Base-by-base conservation (phyloP, 129 eudicot genomes). In the Sambucus nigra region DNA sequence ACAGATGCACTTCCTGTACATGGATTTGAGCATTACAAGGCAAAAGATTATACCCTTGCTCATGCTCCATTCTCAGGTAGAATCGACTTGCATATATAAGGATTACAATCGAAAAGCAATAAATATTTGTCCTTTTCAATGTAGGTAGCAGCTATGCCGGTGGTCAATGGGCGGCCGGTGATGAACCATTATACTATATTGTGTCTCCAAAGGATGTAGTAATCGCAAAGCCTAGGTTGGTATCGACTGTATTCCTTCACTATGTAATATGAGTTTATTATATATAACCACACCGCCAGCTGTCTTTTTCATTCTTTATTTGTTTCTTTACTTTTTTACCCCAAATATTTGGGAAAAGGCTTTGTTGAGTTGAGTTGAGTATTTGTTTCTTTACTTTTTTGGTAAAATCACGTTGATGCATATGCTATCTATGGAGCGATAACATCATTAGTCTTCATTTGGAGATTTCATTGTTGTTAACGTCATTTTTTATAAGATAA, bases 111-210 rank as follows among this genome's bases (percentile, higher is more conserved):
- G 29, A 59, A 28, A 38, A 54, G 7, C 45, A 56, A 35, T 45
- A 23, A 57, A 46, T 57, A 55, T 61, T 53, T 53, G 60, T 60
- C 65, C 68, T 33, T 68, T 65, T 61, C 59, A 53, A 51, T 73
- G 68, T 67, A 91, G 98, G 98, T 55, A 91, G 94, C 89, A 91
- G 89, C 80, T 91, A 85, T 68, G 82, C 81, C 29, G 95, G 94
- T 65, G 94, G 98, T 61, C 95, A 86, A 60, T 91, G 98, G 98
- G 84, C 95, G 31, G 94, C 95, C 51, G 98, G 94, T 58, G 95
- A 91, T 72, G 98, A 91, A 64, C 95, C 98, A 13, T 66, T 82
- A 38, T 91, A 91, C 66, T 91, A 91, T 75, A 83, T 91, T 57
- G 89, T 91, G 33, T 91, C 98, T 35, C 94, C 95, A 35, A 85